Evolutionary conservation across 805 yeast species (phyloP).

Genomic region (Teunomyces barrocoloradensis): DNA sequence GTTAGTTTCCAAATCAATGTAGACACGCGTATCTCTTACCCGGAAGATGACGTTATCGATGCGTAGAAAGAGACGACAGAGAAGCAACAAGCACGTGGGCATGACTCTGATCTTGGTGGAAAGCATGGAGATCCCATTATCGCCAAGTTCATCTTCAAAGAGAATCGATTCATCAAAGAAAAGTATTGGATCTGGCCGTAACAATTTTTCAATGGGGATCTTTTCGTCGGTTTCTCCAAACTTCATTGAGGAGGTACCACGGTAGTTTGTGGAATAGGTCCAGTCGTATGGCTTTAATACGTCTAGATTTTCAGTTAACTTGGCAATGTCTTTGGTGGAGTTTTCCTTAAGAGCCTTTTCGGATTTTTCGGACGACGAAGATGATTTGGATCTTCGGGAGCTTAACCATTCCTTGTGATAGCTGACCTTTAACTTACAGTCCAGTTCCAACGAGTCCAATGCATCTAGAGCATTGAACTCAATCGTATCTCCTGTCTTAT

Average conservation of each 20-base stretch:
- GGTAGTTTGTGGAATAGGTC: slow-evolving; percentile 86
- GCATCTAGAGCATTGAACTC: slow-evolving; percentile 80
- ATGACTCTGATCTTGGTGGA: slow-evolving; percentile 84
- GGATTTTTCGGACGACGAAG: slow-evolving; percentile 17
- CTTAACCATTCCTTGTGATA: slow-evolving; percentile 81
- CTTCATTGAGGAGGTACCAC: slow-evolving; percentile 49
- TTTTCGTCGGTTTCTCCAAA: slow-evolving; percentile 19
- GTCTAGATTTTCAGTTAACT: slow-evolving; percentile 44
- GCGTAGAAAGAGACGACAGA: slow-evolving; percentile 77
- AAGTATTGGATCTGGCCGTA: slow-evolving; percentile 77
- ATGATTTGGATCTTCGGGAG: slow-evolving; percentile 28
- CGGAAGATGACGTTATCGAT: slow-evolving; percentile 88
- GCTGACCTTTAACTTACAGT: slow-evolving; percentile 56
- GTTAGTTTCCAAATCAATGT: slow-evolving; percentile 68
- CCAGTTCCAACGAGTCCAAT: slow-evolving; percentile 34
- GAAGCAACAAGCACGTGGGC: slow-evolving; percentile 71
- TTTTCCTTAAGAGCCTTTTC: slow-evolving; percentile 26
- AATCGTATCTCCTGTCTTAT: slow-evolving; percentile 42
- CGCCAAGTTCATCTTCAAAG: slow-evolving; percentile 95
- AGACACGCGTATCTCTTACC: slow-evolving; percentile 80
- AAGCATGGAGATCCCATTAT: slow-evolving; percentile 83
- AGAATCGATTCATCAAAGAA: slow-evolving; percentile 86
- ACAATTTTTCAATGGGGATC: slow-evolving; percentile 71
- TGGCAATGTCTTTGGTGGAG: slow-evolving; percentile 29
- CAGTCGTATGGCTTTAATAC: slow-evolving; percentile 88